Evolutionary conservation across 371 early-diverging fungal genomes (phyloP).

Genomic region (Aphelidium insulamus): DNA sequence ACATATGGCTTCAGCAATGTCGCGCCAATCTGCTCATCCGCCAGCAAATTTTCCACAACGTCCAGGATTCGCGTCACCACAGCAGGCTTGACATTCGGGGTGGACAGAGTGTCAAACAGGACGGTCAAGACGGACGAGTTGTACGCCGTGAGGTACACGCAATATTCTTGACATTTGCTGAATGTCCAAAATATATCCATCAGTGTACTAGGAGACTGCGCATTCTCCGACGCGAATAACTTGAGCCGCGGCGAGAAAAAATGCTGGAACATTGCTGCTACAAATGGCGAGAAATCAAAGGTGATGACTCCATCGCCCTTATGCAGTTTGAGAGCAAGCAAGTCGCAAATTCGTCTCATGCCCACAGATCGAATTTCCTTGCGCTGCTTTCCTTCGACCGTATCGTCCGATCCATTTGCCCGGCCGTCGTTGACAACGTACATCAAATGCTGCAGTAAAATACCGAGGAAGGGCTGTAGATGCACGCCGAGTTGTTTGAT

Average conservation of each 20-base stretch:
- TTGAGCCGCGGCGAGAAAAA: slow-evolving; percentile 46
- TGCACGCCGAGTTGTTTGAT: slow-evolving; percentile 53
- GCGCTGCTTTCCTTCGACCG: slow-evolving; percentile 8
- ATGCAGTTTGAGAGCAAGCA: slow-evolving; percentile 50
- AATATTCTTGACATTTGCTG: slow-evolving; percentile 36
- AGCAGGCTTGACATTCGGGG: slow-evolving; percentile 41
- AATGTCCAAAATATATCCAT: slow-evolving; percentile 52
- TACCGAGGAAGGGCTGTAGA: slow-evolving; percentile 37
- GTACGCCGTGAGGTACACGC: slow-evolving; percentile 33
- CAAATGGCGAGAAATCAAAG: slow-evolving; percentile 49
- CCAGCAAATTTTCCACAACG: slow-evolving; percentile 47
- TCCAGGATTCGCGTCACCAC: slow-evolving; percentile 43
- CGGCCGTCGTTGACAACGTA: slow-evolving; percentile 34
- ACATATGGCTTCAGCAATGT: slow-evolving; percentile 20
- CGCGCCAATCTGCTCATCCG: slow-evolving; percentile 3
- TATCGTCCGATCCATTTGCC: slow-evolving; percentile 3
- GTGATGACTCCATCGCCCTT: too few species aligned
- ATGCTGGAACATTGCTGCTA: slow-evolving; percentile 39
- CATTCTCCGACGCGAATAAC: slow-evolving; percentile 46
- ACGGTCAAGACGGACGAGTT: slow-evolving; percentile 34
- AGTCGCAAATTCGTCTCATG: slow-evolving; percentile 42
- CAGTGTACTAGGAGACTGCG: slow-evolving; percentile 56
- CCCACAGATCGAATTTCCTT: slow-evolving; percentile 39
- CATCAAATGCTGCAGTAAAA: slow-evolving; percentile 37
- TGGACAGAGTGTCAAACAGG: slow-evolving; percentile 40